Base-by-base conservation (phyloP, 345 rosid genomes). In the Microcos paniculata region DNA sequence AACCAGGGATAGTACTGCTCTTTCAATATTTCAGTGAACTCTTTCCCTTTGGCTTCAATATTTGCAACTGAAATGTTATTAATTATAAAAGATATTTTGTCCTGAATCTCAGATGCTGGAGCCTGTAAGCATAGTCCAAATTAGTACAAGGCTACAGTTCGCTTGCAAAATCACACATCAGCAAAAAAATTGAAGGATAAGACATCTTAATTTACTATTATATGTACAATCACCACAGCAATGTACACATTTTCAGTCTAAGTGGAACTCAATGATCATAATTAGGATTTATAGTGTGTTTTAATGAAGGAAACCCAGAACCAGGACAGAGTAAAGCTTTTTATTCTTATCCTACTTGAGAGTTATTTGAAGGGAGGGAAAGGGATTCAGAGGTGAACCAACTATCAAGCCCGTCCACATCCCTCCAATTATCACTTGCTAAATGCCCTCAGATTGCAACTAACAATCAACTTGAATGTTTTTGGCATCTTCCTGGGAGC, bases 1-100 rank as follows among this genome's bases (percentile, higher is more conserved):
- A 96, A 96, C 99, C 99, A 96, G 18, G 98, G 92, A 81, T 88
- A 86, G 63, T 91, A 85, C 73, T 89, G 94, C 74, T 96, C 98
- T 70, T 88, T 88, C 62, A 96, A 78, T 79, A 92, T 81, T 74
- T 96, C 99, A 74, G 90, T 81, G 80, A 96, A 83, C 79, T 96
- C 99, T 81, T 89, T 96, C 65, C 90, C 88, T 84, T 95, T 95
- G 46, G 86, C 80, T 79, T 95, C 99, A 58, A 91, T 56, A 86
- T 95, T 95, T 45, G 94, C 81, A 77, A 62, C 80, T 16, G 99
- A 93, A 75, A 95, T 87, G 75, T 95, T 95, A 82, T 95, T 95
- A 76, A 95, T 88, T 51, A 90, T 89, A 82, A 95, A 95, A 64
- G 96, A 93, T 85, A 95, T 84, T 84, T 95, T 95, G 80, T 91